Percentiles rank a stretch among this genome's conserved stretches.
phyloP scores from a whole-genome alignment of 768 basidiomycete genomes.

The Mycena kentingensis region DNA sequence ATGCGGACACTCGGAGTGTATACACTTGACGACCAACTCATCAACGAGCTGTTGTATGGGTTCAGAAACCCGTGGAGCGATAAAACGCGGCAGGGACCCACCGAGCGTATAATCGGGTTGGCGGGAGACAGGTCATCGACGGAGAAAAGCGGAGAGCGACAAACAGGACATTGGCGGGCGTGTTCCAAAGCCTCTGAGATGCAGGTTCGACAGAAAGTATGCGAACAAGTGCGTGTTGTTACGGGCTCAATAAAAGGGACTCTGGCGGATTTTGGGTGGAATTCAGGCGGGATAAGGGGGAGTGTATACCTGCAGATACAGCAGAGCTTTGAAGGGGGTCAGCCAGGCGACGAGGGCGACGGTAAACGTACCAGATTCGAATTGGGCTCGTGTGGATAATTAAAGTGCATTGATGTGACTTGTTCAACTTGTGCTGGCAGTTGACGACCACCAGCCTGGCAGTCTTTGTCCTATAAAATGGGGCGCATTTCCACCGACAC shows the following conservation, averaged over 20 bases:
- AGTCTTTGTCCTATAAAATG: background rate
- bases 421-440: background rate
- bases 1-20: conserved; percentile 63
- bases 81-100: conserved; percentile 29
- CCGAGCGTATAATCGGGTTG: conserved; percentile 76
- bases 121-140: conserved; percentile 63
- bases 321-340: conserved; percentile 51
- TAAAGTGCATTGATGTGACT: conserved; percentile 36
- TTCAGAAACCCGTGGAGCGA: conserved; percentile 1
- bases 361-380: conserved; percentile 58
- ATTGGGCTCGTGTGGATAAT: conserved; percentile 65
- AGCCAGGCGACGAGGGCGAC: background rate
- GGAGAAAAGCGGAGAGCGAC: conserved; percentile 68
- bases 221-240: conserved; percentile 73
- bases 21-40: conserved; percentile 76
- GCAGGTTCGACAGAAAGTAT: conserved; percentile 87
- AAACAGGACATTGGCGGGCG: conserved; percentile 79
- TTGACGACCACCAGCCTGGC: background rate
- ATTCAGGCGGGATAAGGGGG: conserved; percentile 3
- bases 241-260: conserved; percentile 76
- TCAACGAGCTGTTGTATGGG: conserved; percentile 66
- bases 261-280: conserved; percentile 34
- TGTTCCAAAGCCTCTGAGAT: conserved; percentile 69
- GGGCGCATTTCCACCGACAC: background rate
- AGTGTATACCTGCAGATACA: conserved; percentile 69